Base-by-base conservation (phyloP, 2,329 filamentous ascomycete species). In the Rosellinia necatrix region DNA sequence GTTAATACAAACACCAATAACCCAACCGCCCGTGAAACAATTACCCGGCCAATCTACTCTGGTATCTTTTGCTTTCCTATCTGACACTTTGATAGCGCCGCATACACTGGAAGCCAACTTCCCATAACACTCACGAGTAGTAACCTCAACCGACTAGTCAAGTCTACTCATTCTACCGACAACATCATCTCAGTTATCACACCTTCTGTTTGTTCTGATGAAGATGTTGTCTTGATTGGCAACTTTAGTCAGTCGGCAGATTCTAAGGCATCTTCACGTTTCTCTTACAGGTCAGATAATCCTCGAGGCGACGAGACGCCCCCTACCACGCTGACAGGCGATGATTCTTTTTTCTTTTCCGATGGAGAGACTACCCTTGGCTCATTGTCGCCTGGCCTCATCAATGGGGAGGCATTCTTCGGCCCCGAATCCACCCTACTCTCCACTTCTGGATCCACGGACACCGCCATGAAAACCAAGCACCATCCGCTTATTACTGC, bases 71-170 rank as follows among this genome's bases (percentile, higher is more conserved):
- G 4, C 40, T 24, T 21, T 24, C 12, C 22, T 53, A 43, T 22
- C 50, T 59, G n/a, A 56, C 29, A 15, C 8, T 32, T 7, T 35
- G 10, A 13, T 13, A 60, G 58, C 41, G 15, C 27, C 24, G 27
- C 3, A 22, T 9, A 38, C 35, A 19, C n/a, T n/a, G 29, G 44
- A 42, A 5, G 32, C 4, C 29, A 50, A 21, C n/a, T 19, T 37
- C 19, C 51, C 21, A n/a, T 30, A 24, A 51, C 35, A 12, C 56
- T 61, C 15, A 59, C 59, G 9, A 60, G 55, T 10, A 53, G 38
- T 25, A 61, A 53, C 17, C 59, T 61, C 17, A 43, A 29, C 12
- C 52, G 49, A 13, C 25, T 56, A n/a, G 29, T 29, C 7, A 56
- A 49, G 34, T 43, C 34, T 15, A 40, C 44, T 13, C 37, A 51